Evolutionary conservation across 2,329 filamentous ascomycete genomes (phyloP).

Genomic region (Fusarium devonianum): DNA sequence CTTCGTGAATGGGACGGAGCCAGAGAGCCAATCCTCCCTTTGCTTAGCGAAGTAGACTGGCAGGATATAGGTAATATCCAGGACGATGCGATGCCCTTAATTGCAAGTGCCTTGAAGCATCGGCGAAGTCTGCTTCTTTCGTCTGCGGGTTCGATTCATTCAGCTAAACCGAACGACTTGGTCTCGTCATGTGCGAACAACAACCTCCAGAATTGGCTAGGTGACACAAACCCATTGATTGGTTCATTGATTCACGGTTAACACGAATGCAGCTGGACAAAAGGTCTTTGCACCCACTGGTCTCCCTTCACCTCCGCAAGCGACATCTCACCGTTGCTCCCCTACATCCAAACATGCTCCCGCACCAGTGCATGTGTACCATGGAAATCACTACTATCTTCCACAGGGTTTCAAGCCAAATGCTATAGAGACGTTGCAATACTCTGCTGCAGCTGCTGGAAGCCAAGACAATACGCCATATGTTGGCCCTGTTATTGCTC

Average conservation of each 20-base stretch:
- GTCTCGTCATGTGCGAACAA: constrained; percentile 37
- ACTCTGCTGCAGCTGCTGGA: constrained; percentile 41
- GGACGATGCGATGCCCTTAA: constrained; percentile 42
- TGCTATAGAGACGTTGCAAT: constrained; percentile 41
- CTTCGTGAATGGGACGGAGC: constrained; percentile 43
- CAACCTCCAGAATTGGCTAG: constrained; percentile 48
- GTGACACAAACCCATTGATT: constrained; percentile 35
- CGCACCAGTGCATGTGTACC: constrained; percentile 26
- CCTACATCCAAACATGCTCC: constrained; percentile 27
- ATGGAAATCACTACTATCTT: constrained; percentile 41
- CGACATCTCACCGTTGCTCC: constrained; percentile 30
- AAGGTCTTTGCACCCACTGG: constrained; percentile 39
- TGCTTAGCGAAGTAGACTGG: constrained; percentile 43
- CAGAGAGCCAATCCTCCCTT: constrained; percentile 37
- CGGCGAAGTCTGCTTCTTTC: constrained; percentile 43
- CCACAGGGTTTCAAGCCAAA: constrained; percentile 13
- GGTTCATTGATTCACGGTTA: constrained; percentile 5
- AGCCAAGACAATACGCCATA: neutral
- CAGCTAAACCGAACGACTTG: constrained; percentile 38
- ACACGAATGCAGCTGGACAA: constrained; percentile 42
- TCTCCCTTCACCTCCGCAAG: constrained; percentile 41
- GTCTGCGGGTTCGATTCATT: constrained; percentile 5
- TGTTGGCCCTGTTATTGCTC: constrained; percentile 14
- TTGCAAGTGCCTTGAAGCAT: constrained; percentile 45
- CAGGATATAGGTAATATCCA: constrained; percentile 41